Evolutionary conservation across 768 basidiomycete genomes (phyloP), one percentile per base, ranked within the genome.

Genomic region (Botryobasidium botryosum): DNA sequence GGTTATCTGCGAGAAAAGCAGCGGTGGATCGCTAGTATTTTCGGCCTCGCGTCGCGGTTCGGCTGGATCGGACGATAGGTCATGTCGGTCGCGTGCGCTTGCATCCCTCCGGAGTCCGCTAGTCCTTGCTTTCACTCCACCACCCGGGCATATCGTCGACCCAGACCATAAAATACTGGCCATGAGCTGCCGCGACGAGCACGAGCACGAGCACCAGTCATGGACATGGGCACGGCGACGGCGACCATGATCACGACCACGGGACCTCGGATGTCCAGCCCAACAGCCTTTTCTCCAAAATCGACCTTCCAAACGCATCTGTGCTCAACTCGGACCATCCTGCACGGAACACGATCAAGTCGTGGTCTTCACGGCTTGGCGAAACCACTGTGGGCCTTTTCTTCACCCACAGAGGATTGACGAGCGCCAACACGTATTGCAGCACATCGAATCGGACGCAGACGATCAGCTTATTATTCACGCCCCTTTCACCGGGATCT

Each of bases 361-460:
- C 87, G 1, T 92, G 90, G 88, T 66, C 88, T 53, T 61, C 77
- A 48, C 72, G 85, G 28, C 58, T 71, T 44, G 75, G 80, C 47
- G n/a, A 85, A 90, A 58, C 64, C 68, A 64, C 87, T 88, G 56
- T 27, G 26, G 4, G 18, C 5, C 29, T 31, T 40, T 46, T 20
- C 35, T 39, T 24, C 25, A 13, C 29, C 4, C 39, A 18, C 32
- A 44, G 18, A 26, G n/a, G n/a, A n/a, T n/a, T n/a, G n/a, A n/a
- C n/a, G n/a, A n/a, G n/a, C n/a, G n/a, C n/a, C n/a, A n/a, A n/a
- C n/a, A n/a, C n/a, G n/a, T n/a, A n/a, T n/a, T n/a, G 6, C 51
- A 94, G 88, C 83, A 63, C 49, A 58, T 90, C 47, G 81, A 88
- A 60, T 88, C 85, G 15, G 90, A 94, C 51, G 80, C 81, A 27